Conservation (phyloP, 495 filamentous ascomycete genomes). For the Penicillium argentinense region DNA sequence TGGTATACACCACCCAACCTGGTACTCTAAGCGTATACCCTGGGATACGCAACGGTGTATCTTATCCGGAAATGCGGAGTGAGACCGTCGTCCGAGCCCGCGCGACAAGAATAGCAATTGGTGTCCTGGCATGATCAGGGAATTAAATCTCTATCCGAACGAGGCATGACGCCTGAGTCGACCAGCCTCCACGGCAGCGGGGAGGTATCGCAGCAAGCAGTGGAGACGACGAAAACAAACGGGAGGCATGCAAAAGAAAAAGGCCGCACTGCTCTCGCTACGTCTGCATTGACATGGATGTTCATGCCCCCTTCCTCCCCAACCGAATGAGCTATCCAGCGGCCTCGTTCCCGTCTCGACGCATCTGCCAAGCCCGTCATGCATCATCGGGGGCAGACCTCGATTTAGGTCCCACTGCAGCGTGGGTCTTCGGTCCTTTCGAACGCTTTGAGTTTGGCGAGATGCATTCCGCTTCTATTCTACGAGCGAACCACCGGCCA, state of each 20-base stretch:
- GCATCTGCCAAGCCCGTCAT: constrained; percentile 13
- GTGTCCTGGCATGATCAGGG: neutral
- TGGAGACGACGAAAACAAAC: neutral
- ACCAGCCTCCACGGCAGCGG: no score
- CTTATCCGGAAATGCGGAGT: neutral
- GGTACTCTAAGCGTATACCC: neutral
- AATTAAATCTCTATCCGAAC: neutral
- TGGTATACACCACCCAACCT: neutral
- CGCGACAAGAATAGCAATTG: neutral
- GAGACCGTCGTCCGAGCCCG: constrained; percentile 3
- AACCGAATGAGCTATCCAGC: constrained; percentile 9
- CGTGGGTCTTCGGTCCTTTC: constrained; percentile 4
- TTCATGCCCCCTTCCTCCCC: neutral
- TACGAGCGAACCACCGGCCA: constrained; percentile 7
- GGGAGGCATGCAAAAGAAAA: neutral
- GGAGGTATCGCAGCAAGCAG: neutral
- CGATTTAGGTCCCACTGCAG: constrained; percentile 11
- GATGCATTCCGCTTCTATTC: constrained; percentile 3
- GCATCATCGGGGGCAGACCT: constrained; percentile 9
- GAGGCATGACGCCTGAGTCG: no score
- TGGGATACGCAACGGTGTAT: neutral
- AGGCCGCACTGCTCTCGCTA: neutral
- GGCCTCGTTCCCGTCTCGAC: constrained; percentile 3
- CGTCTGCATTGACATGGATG: neutral
- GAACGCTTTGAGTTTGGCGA: constrained; percentile 13